Evolutionary conservation across 1,139 yeast species (phyloP), one percentile per base, ranked within the genome.

Genomic region (Yarrowia galli): DNA sequence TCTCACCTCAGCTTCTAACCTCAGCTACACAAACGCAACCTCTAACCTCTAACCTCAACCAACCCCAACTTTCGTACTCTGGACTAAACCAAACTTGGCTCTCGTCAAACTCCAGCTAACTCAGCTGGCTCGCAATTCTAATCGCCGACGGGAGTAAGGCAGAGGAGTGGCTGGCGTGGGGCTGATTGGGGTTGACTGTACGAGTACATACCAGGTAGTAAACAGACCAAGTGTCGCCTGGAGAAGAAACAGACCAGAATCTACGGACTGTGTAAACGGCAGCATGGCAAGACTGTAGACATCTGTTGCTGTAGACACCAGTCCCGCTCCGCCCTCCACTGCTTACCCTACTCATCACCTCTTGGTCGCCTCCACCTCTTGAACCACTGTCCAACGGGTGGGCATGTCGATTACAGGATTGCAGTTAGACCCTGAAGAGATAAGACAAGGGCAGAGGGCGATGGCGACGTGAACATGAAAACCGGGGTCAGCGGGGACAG

Each of bases 131-230:
- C 2, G 43, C 43, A 22, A 46, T 23, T 23, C 51, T 46, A 46
- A 46, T 46, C 51, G 15, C 51, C 51, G 51, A 46, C 51, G 35
- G 22, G 48, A n/a, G 48, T 15, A 5, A 36, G 40, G 40, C 48
- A 43, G 25, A 45, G n/a, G 49, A 45, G 49, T 22, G 49, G 49
- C 49, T 45, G n/a, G n/a, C n/a, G 49, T 36, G 7, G 40, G 40
- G 40, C 40, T 36, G 40, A 36, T 6, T 3, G 13, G 32, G 32
- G 32, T 5, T 5, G 32, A 28, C n/a, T n/a, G n/a, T 28, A 28
- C 9, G 32, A 28, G 32, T 28, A 28, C n/a, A n/a, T n/a, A n/a
- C n/a, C n/a, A n/a, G n/a, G n/a, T n/a, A n/a, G n/a, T n/a, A n/a
- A n/a, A n/a, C n/a, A n/a, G n/a, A n/a, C n/a, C n/a, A n/a, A n/a